Base-by-base conservation (phyloP, 805 yeast species). In the Candida adriatica region DNA sequence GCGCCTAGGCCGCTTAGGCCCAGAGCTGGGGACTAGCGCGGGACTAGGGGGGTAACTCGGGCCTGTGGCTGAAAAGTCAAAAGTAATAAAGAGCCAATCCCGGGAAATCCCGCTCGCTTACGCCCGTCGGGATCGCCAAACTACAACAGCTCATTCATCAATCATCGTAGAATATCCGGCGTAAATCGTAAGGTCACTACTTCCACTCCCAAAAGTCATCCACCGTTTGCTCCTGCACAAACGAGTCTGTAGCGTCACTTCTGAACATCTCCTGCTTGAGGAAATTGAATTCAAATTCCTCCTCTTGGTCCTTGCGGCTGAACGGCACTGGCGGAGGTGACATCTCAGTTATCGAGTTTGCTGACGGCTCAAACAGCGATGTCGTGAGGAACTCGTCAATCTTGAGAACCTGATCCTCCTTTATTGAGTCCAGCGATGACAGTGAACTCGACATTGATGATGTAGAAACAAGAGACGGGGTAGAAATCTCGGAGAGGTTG, bases 301-400 rank as follows among this genome's bases (percentile, higher is more conserved):
- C 38, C 13, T 38, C 43, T 16, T 31, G 31, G 29, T 29, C 30
- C 32, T 25, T 34, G 11, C 20, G 30, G 31, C 19, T 16, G n/a
- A 13, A 20, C 23, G 8, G 24, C 16, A 20, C 22, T 19, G 10
- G 11, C 11, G 22, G 22, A 19, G 22, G 8, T 11, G 22, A 19
- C 11, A n/a, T n/a, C n/a, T 23, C 6, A 8, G 40, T 30, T 27
- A 33, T 29, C 16, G 41, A 34, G 27, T 38, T 42, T 9, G 46
- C 28, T 4, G 43, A 38, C 6, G 34, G 30, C 24, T 47, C 53
- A 33, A 45, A 48, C 24, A 43, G 39, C 3, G 49, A 42, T 13
- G 46, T 37, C 11, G 46, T 45, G 14, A 49, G 29, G 22, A 47
- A 45, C 16, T 49, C 53, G 27, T 49, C 53, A 11, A 47, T 34